phyloP scores from a whole-genome alignment of 768 basidiomycete genomes.

The Mycena rebaudengoi region DNA sequence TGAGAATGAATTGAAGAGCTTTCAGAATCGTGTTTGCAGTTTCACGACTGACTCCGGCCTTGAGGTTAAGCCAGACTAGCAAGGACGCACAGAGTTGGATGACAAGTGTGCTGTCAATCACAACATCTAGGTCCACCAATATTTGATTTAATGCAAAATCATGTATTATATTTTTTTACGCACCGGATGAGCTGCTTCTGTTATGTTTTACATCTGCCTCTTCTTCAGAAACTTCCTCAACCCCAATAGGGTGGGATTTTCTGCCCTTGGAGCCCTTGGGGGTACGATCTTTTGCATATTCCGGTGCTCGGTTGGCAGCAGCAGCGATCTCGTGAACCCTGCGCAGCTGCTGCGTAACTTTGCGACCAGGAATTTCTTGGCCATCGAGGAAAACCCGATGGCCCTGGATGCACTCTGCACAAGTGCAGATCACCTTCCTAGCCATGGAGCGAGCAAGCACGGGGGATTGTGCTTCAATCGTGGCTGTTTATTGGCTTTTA shows the following conservation, averaged over 20 bases:
- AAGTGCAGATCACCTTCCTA: no score
- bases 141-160: background rate
- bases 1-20: slow-evolving; percentile 21
- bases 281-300: background rate
- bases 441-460: no score
- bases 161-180: background rate
- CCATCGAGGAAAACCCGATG: no score
- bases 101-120: slow-evolving; percentile 4
- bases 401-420: no score
- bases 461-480: no score
- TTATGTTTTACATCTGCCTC: no score
- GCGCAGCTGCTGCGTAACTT: background rate
- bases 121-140: background rate
- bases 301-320: background rate
- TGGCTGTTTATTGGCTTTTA: no score
- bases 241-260: background rate
- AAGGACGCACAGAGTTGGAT: slow-evolving; percentile 14
- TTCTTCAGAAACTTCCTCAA: background rate
- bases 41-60: slow-evolving; percentile 17
- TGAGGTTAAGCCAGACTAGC: slow-evolving; percentile 20
- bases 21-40: slow-evolving; percentile 16
- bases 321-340: background rate
- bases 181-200: background rate
- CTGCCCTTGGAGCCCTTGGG: no score
- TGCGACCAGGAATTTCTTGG: background rate